Conservation (phyloP, 768 basidiomycete species). For the Suillus hirtellus region DNA sequence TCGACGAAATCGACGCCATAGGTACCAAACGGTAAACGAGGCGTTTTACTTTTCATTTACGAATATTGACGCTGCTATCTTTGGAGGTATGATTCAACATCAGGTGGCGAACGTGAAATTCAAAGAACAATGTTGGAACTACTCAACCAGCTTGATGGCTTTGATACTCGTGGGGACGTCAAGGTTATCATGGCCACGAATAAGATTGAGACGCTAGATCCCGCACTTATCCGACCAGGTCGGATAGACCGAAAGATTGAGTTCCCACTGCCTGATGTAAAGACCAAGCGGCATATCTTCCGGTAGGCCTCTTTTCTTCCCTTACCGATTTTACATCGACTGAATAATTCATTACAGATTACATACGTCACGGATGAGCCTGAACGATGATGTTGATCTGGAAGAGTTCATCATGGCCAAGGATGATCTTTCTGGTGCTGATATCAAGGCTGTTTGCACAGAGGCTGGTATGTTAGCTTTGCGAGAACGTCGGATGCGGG, state of each 20-base stretch:
- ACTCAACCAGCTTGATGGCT: slow-evolving; percentile 98
- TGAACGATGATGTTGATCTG: slow-evolving; percentile 84
- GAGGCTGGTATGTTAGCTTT: slow-evolving; percentile 97
- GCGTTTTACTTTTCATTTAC: slow-evolving; percentile 2
- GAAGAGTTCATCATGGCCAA: slow-evolving; percentile 96
- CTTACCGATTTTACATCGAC: neutral
- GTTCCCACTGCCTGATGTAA: slow-evolving; percentile 95
- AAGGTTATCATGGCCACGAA: slow-evolving; percentile 99
- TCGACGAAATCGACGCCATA: slow-evolving; percentile 98
- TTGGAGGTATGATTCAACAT: slow-evolving; percentile 92
- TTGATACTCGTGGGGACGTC: slow-evolving; percentile 98
- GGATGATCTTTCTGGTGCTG: slow-evolving; percentile 95
- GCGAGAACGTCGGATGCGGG: slow-evolving; percentile 92
- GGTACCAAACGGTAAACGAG: slow-evolving; percentile 89
- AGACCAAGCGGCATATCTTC: slow-evolving; percentile 99
- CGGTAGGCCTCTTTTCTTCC: slow-evolving; percentile 44
- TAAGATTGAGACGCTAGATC: slow-evolving; percentile 94
- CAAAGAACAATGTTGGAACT: slow-evolving; percentile 99
- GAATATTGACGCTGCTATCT: slow-evolving; percentile 10
- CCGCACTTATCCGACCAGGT: slow-evolving; percentile 96
- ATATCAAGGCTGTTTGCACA: slow-evolving; percentile 99
- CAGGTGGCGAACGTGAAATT: slow-evolving; percentile 98
- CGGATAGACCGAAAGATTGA: slow-evolving; percentile 99
- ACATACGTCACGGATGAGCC: slow-evolving; percentile 94
- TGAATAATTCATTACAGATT: slow-evolving; percentile 45